A percentile compares a stretch with the other conserved stretches of the same genome.
phyloP scores from a whole-genome alignment of 1,284 basidiomycete genomes.

The Coniferiporia sulphurascens region DNA sequence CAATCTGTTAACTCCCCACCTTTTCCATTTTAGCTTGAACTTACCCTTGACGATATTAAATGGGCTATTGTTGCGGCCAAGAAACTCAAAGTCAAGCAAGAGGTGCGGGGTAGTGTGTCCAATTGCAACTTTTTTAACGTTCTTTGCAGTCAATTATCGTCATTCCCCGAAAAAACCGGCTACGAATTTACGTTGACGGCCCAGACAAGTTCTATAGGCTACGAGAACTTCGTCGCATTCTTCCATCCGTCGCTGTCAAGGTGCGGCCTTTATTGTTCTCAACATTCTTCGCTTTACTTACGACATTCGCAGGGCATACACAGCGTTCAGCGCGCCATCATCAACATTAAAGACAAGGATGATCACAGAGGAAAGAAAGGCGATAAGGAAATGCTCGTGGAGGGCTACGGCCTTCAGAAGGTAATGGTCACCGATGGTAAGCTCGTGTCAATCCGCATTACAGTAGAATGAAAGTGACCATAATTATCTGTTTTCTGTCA shows the following conservation, averaged over 20 bases:
- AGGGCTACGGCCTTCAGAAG: conserved; percentile 96
- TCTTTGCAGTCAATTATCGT: conserved; percentile 61
- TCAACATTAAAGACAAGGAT: conserved; percentile 86
- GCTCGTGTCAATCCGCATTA: conserved; percentile 17
- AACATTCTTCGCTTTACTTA: not conserved
- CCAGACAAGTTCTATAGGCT: conserved; percentile 86
- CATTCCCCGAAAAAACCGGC: conserved; percentile 69
- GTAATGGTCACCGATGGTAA: conserved; percentile 97
- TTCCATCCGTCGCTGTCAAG: conserved; percentile 87
- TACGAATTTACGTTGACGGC: conserved; percentile 85
- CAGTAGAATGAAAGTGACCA: not conserved
- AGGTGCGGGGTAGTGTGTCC: conserved; percentile 39
- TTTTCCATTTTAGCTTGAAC: conserved; percentile 62
- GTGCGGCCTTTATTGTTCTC: conserved; percentile 32
- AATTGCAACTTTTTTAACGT: not conserved
- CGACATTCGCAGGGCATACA: conserved; percentile 61
- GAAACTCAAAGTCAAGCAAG: conserved; percentile 91
- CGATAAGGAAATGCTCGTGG: conserved; percentile 85
- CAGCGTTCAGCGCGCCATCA: conserved; percentile 84
- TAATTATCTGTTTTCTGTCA: conserved; percentile 27
- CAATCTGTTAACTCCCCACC: not conserved
- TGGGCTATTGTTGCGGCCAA: conserved; percentile 84
- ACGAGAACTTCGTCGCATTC: conserved; percentile 76
- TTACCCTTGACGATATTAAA: conserved; percentile 91
- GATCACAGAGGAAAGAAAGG: conserved; percentile 72